Conservation (phyloP, 2,329 filamentous ascomycete genomes). For the Penicillium sp. region DNA sequence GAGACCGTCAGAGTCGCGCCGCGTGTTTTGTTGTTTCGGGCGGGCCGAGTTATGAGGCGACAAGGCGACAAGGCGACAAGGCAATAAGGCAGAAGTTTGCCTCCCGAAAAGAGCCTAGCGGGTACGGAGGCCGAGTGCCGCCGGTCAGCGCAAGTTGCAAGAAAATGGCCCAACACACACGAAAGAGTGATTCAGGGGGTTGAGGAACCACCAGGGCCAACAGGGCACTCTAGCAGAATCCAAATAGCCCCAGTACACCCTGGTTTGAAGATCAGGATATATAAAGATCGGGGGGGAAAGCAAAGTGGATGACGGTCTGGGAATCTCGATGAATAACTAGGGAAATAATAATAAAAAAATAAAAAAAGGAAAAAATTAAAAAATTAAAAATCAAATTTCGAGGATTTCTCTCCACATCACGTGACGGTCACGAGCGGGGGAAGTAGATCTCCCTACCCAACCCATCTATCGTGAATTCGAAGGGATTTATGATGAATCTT, state of each 20-base stretch:
- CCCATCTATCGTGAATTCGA: not conserved
- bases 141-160: conserved; percentile 24
- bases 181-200: conserved; percentile 22
- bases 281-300: conserved; percentile 17
- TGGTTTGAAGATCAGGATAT: conserved; percentile 3
- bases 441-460: not conserved
- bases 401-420: conserved; percentile 22
- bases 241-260: conserved; percentile 1
- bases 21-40: conserved; percentile 29
- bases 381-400: conserved; percentile 14
- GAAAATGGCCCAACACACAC: conserved; percentile 23
- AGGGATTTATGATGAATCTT: not conserved
- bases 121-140: conserved; percentile 22
- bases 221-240: not conserved
- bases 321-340: conserved; percentile 24
- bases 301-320: conserved; percentile 26
- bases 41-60: conserved; percentile 17
- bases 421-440: conserved; percentile 13
- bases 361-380: conserved; percentile 7
- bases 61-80: conserved; percentile 14
- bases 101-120: conserved; percentile 22
- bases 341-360: conserved; percentile 20
- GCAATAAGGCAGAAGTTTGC: conserved; percentile 6
- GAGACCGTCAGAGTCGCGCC: conserved; percentile 18
- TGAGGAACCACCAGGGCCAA: conserved; percentile 5